Evolutionary conservation across 805 yeast genomes (phyloP), one percentile per base, ranked within the genome.

Genomic region (Candida hungchunana): DNA sequence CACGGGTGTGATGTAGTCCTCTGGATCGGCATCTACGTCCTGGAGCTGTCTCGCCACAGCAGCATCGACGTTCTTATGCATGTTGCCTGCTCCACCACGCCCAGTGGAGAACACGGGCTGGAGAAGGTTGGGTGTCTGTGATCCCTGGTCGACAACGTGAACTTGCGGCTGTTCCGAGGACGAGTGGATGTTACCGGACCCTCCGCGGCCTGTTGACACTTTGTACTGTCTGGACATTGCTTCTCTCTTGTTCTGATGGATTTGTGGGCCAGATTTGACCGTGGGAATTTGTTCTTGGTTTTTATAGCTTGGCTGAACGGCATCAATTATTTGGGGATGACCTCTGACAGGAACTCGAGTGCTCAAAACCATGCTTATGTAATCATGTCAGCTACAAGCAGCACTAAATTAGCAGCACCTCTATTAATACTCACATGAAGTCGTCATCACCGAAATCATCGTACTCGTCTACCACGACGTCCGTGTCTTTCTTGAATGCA

Each of bases 41-140:
- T 81, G 88, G 10, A 82, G 70, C 46, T 66, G 69, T 42, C 88
- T 65, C 5, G 85, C 69, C 32, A 73, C 49, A 32, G 69, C 66
- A 1, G 81, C 74, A 53, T 80, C 77, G 23, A 67, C 67, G 56
- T 80, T 82, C 43, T 64, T 68, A 37, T 77, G 61, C 84, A 82
- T 82, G 50, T 82, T 82, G 5, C 90, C 90, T 32, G 74, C 78
- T 6, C 90, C 90, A 6, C 90, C 90, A 46, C 90, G 67, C 15
- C 89, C 90, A 2, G 88, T 82, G 18, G 83, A 70, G 51, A 75
- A 73, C 18, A 74, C 71, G 19, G 73, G 71, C 14, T 73, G 71
- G 17, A 73, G 56, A 21, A 77, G 63, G 48, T 64, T 71, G 18
- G 88, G 87, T 12, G 82, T 75, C 43, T 70, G 73, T 4, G 78